Evolutionary conservation across 2,329 filamentous ascomycete species (phyloP).

Genomic region (Colletotrichum sp.): DNA sequence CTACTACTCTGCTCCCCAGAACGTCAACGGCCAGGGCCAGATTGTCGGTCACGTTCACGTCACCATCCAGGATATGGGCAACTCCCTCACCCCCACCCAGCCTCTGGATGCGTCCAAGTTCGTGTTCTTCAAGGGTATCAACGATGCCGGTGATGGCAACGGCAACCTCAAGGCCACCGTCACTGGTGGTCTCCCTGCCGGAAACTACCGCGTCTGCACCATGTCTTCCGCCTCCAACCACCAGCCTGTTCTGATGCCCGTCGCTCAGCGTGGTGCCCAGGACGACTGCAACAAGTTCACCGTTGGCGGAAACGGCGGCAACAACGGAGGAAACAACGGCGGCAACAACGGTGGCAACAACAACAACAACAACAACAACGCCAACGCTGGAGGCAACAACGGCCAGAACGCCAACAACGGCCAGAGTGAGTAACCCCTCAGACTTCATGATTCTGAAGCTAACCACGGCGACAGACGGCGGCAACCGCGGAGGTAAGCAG

Average conservation of each 20-base stretch:
- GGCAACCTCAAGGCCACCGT: conserved; percentile 60
- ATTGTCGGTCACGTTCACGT: conserved; percentile 67
- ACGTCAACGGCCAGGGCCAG: conserved; percentile 50
- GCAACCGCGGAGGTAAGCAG: not conserved
- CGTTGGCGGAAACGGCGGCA: conserved; percentile 24
- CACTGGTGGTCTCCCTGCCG: conserved; percentile 61
- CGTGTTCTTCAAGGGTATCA: conserved; percentile 72
- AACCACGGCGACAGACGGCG: not conserved
- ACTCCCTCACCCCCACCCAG: conserved; percentile 51
- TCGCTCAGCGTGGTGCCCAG: conserved; percentile 70
- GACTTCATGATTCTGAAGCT: not conserved
- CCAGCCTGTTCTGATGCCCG: conserved; percentile 69
- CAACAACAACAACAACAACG: conserved; percentile 20
- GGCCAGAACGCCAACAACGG: conserved; percentile 3
- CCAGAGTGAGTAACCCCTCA: not conserved
- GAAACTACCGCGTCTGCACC: conserved; percentile 70
- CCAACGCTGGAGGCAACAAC: conserved; percentile 17
- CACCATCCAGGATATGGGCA: conserved; percentile 61
- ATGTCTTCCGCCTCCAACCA: conserved; percentile 70
- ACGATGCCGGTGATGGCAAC: conserved; percentile 62
- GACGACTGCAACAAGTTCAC: conserved; percentile 58
- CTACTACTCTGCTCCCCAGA: conserved; percentile 66
- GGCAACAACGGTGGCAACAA: conserved; percentile 21
- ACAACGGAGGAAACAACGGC: conserved; percentile 12
- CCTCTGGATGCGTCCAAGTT: conserved; percentile 60